phyloP scores from a whole-genome alignment of 2,329 filamentous ascomycete species.

The Ophiostoma quercus region DNA sequence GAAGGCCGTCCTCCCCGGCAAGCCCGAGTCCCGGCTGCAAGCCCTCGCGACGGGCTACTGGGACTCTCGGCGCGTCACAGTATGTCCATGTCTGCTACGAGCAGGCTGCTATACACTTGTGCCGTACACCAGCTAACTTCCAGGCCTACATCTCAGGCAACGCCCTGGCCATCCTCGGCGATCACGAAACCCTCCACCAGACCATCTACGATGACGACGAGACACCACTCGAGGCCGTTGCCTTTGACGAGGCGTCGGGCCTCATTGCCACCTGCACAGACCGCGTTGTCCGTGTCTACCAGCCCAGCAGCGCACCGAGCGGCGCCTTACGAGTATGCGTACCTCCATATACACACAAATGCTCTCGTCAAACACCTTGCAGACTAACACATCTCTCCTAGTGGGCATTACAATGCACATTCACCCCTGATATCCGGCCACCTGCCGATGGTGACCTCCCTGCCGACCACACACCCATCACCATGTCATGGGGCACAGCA shows the following conservation, averaged over 20 bases:
- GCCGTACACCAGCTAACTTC: background rate
- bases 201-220: conserved; percentile 83
- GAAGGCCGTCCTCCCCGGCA: conserved; percentile 46
- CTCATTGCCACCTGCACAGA: conserved; percentile 75
- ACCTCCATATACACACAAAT: background rate
- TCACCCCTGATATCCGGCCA: conserved; percentile 21
- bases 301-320: conserved; percentile 64
- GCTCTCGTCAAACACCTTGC: background rate
- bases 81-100: conserved; percentile 27
- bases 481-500: conserved; percentile 78
- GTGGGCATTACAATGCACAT: conserved; percentile 59
- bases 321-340: conserved; percentile 64
- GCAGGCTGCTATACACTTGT: background rate
- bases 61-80: conserved; percentile 37
- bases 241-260: conserved; percentile 74
- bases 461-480: conserved; percentile 33
- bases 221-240: conserved; percentile 63
- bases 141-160: conserved; percentile 87
- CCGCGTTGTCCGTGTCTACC: conserved; percentile 67
- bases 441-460: conserved; percentile 41
- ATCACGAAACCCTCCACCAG: conserved; percentile 70
- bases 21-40: conserved; percentile 45
- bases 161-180: conserved; percentile 76
- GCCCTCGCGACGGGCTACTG: conserved; percentile 45
- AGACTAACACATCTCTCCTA: conserved; percentile 30